A percentile compares a stretch with the other conserved stretches of the same genome.
phyloP scores from a whole-genome alignment of 2,329 filamentous ascomycete species.

The Tolypocladium cylindrosporum region DNA sequence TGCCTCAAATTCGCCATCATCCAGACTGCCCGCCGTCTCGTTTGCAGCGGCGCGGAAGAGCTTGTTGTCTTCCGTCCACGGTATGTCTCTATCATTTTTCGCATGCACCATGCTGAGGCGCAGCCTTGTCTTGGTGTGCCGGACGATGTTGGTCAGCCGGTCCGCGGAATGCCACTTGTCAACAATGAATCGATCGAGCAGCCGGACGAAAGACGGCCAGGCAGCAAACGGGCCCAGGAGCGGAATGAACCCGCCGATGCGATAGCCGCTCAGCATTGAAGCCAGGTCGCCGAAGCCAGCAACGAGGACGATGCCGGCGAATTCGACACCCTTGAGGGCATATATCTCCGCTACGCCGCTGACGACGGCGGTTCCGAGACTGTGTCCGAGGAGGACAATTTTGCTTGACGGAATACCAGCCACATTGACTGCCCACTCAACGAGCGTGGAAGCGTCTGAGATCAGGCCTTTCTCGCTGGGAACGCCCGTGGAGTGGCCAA shows the following conservation, averaged over 20 bases:
- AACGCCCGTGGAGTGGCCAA: constrained; percentile 67
- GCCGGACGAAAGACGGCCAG: constrained; percentile 54
- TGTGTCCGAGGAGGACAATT: constrained; percentile 78
- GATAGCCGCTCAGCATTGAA: constrained; percentile 65
- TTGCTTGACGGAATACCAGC: constrained; percentile 56
- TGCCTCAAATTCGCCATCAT: constrained; percentile 26
- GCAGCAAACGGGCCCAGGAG: constrained; percentile 64
- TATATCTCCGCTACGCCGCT: constrained; percentile 66
- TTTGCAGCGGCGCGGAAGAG: constrained; percentile 52
- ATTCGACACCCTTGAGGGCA: constrained; percentile 49
- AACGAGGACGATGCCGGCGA: constrained; percentile 71
- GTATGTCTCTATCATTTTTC: constrained; percentile 72
- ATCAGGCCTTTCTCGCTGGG: constrained; percentile 77
- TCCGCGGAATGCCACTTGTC: constrained; percentile 72
- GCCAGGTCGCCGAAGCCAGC: constrained; percentile 70
- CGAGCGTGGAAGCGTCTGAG: constrained; percentile 61
- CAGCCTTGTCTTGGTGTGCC: constrained; percentile 40
- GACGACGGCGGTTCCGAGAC: constrained; percentile 77
- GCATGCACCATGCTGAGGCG: constrained; percentile 70
- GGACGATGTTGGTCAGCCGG: constrained; percentile 50
- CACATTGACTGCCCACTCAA: constrained; percentile 60
- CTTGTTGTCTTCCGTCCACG: constrained; percentile 57
- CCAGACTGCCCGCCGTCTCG: constrained; percentile 30
- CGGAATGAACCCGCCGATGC: constrained; percentile 67
- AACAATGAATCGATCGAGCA: constrained; percentile 53